A percentile compares a stretch with the other conserved stretches of the same genome.
Evolutionary conservation across 139 green algal genomes (phyloP).

Genomic region (Chlorella sp.): DNA sequence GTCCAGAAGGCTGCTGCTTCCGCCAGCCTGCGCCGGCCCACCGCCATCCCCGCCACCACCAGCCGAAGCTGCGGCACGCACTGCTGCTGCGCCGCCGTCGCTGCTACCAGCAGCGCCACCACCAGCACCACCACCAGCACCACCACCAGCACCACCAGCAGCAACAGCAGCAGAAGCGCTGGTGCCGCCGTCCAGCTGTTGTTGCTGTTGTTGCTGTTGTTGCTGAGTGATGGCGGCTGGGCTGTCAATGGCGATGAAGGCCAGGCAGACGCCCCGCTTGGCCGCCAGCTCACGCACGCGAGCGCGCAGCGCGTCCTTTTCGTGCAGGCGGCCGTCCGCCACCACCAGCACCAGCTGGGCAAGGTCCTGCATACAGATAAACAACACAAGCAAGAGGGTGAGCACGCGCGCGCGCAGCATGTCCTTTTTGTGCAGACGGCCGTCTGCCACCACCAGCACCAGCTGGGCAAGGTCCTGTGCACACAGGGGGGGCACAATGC

Average conservation of each 20-base stretch:
- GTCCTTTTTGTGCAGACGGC: constrained; percentile 96
- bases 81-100: constrained; percentile 5
- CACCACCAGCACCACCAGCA: constrained; percentile 6
- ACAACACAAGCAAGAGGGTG: too few relatives aligned
- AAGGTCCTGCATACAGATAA: constrained; percentile 38
- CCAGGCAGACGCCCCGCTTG: constrained; percentile 75
- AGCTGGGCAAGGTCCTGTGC: constrained; percentile 84
- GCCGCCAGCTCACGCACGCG: constrained; percentile 52
- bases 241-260: constrained; percentile 86
- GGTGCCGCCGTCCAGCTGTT: background rate
- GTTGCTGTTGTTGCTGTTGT: too few relatives aligned
- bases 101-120: background rate
- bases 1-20: constrained; percentile 63
- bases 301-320: constrained; percentile 77
- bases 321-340: constrained; percentile 95
- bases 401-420: constrained; percentile 59
- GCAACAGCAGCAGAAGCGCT: background rate
- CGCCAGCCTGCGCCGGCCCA: background rate
- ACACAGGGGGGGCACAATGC: too few relatives aligned
- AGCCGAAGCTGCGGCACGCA: constrained; percentile 1
- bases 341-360: constrained; percentile 96
- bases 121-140: background rate
- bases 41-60: background rate
- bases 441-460: constrained; percentile 94
- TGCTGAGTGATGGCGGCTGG: constrained; percentile 3